These are phyloP conservation scores for Candolleomyces eurysporus DNA, from an alignment of 768 basidiomycete genomes.

Conservation along the genomic window DNA sequence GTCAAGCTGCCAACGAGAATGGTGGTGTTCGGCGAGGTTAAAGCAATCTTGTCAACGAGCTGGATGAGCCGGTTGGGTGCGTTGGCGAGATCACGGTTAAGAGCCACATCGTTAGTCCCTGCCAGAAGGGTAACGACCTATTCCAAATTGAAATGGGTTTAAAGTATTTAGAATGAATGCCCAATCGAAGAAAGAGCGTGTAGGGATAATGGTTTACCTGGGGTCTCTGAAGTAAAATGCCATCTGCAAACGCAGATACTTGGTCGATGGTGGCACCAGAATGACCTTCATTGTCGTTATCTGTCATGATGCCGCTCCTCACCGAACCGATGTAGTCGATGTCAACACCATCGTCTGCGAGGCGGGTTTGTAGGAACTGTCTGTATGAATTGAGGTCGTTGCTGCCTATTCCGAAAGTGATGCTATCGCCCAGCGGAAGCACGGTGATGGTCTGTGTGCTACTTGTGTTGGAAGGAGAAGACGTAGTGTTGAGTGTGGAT, in stretches of 20 bases:
- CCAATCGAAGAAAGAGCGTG: neutral
- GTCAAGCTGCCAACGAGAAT: neutral
- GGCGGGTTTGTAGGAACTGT: neutral
- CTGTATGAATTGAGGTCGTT: neutral
- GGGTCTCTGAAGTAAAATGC: neutral
- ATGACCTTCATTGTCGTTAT: conserved; percentile 1
- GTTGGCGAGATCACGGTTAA: neutral
- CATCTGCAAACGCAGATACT: neutral
- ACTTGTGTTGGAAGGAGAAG: neutral
- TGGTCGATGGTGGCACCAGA: neutral
- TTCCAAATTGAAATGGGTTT: neutral
- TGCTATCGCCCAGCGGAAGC: conserved; percentile 1
- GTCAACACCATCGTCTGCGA: neutral
- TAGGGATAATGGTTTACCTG: neutral
- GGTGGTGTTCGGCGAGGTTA: neutral
- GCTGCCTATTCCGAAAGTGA: neutral
- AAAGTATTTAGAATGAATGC: neutral
- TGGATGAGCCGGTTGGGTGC: neutral
- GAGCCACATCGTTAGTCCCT: neutral
- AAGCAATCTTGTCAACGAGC: neutral
- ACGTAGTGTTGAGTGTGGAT: neutral
- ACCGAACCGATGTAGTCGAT: neutral
- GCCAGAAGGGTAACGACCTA: neutral
- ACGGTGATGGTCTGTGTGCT: neutral
- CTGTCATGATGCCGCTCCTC: neutral